phyloP scores from a whole-genome alignment of 768 basidiomycete species.

The Exidia glandulosa region DNA sequence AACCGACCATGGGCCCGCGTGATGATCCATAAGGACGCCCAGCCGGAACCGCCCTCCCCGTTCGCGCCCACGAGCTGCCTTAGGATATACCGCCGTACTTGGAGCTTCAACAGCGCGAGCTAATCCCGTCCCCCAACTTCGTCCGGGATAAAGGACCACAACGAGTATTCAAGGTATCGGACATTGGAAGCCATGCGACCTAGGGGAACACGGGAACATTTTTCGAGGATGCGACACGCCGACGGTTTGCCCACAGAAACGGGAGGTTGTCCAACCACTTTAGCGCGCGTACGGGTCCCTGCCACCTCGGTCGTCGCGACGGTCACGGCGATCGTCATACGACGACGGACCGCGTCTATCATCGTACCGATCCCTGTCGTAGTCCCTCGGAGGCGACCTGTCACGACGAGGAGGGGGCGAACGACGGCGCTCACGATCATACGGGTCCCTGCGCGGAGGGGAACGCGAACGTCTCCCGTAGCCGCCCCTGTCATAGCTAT shows the following conservation, averaged over 20 bases:
- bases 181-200: not conserved
- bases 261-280: too few relatives aligned
- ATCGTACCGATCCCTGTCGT: conserved; percentile 87
- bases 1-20: too few relatives aligned
- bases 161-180: not conserved
- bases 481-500: conserved; percentile 46
- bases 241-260: not conserved
- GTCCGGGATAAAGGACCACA: not conserved
- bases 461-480: conserved; percentile 74
- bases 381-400: conserved; percentile 79
- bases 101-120: too few relatives aligned
- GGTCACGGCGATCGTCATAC: conserved; percentile 78
- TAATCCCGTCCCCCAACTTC: too few relatives aligned
- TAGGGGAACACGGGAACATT: not conserved
- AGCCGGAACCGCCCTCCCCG: too few relatives aligned
- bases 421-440: conserved; percentile 35
- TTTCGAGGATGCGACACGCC: not conserved
- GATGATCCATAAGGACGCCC: too few relatives aligned
- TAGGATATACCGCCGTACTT: too few relatives aligned
- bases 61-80: too few relatives aligned
- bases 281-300: conserved; percentile 75
- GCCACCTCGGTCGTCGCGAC: conserved; percentile 67
- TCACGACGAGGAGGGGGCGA: conserved; percentile 37
- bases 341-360: conserved; percentile 77
- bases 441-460: conserved; percentile 55